Conservation (phyloP, 192 early-diverging fungal genomes). For the Mortierella hygrophila region DNA sequence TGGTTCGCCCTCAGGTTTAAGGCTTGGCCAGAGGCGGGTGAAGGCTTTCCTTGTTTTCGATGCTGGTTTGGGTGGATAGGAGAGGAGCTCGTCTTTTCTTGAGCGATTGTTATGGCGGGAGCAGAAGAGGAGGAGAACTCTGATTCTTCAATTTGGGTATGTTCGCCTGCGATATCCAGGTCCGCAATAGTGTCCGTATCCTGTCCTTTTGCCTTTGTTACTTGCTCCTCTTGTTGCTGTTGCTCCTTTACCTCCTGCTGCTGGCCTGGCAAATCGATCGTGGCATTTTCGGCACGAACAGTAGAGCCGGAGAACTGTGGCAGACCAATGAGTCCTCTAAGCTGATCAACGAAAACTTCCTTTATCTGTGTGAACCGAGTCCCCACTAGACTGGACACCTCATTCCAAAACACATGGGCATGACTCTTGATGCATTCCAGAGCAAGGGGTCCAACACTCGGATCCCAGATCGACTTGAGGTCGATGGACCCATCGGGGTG, state of each 20-base stretch:
- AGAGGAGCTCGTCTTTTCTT: background rate
- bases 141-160: background rate
- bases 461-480: constrained; percentile 12
- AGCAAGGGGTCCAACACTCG: background rate
- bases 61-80: background rate
- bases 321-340: constrained; percentile 3
- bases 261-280: background rate
- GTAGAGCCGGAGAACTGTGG: background rate
- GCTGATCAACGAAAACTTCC: constrained; percentile 19
- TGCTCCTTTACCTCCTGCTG: background rate
- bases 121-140: background rate
- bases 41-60: background rate
- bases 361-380: constrained; percentile 11
- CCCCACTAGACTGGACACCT: background rate
- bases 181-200: background rate
- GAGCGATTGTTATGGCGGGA: background rate
- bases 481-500: constrained; percentile 17
- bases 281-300: background rate
- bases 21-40: background rate
- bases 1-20: background rate
- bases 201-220: background rate
- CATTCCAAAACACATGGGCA: background rate
- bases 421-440: constrained; percentile 7
- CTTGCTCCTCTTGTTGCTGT: background rate
- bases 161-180: background rate